phyloP scores from a whole-genome alignment of 2,329 filamentous ascomycete genomes.

The Paramyrothecium sp. region DNA sequence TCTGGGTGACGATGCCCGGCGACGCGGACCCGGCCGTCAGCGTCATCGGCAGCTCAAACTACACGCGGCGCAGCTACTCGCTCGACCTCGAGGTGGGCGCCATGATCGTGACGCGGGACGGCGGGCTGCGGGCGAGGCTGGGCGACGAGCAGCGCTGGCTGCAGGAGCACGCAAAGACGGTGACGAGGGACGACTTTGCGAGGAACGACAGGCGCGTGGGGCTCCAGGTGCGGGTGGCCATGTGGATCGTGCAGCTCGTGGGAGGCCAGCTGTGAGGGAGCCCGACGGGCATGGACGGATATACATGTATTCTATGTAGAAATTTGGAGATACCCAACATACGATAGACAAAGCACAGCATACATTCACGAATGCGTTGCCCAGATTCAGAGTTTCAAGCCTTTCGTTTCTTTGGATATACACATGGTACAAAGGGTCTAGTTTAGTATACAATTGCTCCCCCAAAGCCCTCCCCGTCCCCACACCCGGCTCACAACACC shows the following conservation, averaged over 20 bases:
- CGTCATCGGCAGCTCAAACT: slow-evolving; percentile 89
- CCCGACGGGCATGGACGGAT: neutral
- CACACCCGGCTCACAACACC: slow-evolving; percentile 25
- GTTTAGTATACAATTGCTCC: slow-evolving; percentile 16
- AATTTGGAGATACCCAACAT: slow-evolving; percentile 1
- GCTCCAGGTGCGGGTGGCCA: slow-evolving; percentile 79
- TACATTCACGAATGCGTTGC: no score
- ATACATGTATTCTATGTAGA: slow-evolving; percentile 5
- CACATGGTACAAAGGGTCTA: slow-evolving; percentile 24
- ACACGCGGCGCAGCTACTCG: slow-evolving; percentile 90
- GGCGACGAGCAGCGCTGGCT: slow-evolving; percentile 79
- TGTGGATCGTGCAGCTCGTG: slow-evolving; percentile 88
- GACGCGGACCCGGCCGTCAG: slow-evolving; percentile 71
- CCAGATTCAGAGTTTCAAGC: no score
- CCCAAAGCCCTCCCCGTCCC: neutral
- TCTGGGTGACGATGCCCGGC: slow-evolving; percentile 79
- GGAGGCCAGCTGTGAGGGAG: slow-evolving; percentile 74
- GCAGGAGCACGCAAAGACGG: slow-evolving; percentile 66
- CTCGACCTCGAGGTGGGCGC: slow-evolving; percentile 90
- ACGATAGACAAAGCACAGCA: neutral
- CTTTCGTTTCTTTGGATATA: slow-evolving; percentile 14
- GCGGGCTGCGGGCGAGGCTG: slow-evolving; percentile 68
- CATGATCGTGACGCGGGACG: slow-evolving; percentile 77
- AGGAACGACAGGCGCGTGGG: slow-evolving; percentile 80
- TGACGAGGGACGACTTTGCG: slow-evolving; percentile 77